A percentile compares a stretch with the other conserved stretches of the same genome.
Evolutionary conservation across 768 basidiomycete genomes (phyloP).

Genomic region (Trametes elegans): DNA sequence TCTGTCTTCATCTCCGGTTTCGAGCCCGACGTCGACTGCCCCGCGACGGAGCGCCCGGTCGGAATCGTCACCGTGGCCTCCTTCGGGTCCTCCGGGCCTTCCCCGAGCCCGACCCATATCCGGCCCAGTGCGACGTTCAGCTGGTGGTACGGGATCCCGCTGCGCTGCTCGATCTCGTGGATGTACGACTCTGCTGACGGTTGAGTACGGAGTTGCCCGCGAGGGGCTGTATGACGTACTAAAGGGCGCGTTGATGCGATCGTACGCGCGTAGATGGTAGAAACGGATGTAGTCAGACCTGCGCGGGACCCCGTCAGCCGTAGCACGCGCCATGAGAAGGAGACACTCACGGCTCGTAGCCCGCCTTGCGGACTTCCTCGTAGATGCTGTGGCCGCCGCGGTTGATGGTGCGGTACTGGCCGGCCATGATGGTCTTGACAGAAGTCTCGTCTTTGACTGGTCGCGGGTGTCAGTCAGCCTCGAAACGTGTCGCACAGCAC

Average conservation of each 20-base stretch:
- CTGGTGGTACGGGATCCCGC: conserved; percentile 78
- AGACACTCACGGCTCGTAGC: conserved; percentile 63
- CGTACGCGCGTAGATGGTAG: conserved; percentile 91
- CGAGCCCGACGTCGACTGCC: conserved; percentile 29
- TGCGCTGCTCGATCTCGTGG: conserved; percentile 64
- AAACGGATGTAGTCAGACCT: conserved; percentile 87
- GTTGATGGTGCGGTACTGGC: conserved; percentile 86
- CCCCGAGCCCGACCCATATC: conserved; percentile 62
- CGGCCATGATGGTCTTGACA: conserved; percentile 84
- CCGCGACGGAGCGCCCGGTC: conserved; percentile 47
- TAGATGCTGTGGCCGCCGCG: conserved; percentile 86
- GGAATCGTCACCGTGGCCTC: conserved; percentile 59
- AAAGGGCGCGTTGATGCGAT: conserved; percentile 80
- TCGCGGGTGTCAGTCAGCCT: neutral
- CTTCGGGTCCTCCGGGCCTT: conserved; percentile 36
- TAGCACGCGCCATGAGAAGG: too few relatives aligned
- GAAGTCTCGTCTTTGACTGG: conserved; percentile 66
- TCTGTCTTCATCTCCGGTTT: conserved; percentile 54
- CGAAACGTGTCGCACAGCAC: too few relatives aligned
- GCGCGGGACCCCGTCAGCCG: neutral
- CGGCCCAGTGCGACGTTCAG: conserved; percentile 85
- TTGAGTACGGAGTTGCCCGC: neutral
- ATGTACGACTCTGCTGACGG: conserved; percentile 46
- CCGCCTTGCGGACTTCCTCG: conserved; percentile 72
- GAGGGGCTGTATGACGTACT: conserved; percentile 35